Conservation (phyloP, 2,329 filamentous ascomycete genomes). For the Atkinsonella texensis region DNA sequence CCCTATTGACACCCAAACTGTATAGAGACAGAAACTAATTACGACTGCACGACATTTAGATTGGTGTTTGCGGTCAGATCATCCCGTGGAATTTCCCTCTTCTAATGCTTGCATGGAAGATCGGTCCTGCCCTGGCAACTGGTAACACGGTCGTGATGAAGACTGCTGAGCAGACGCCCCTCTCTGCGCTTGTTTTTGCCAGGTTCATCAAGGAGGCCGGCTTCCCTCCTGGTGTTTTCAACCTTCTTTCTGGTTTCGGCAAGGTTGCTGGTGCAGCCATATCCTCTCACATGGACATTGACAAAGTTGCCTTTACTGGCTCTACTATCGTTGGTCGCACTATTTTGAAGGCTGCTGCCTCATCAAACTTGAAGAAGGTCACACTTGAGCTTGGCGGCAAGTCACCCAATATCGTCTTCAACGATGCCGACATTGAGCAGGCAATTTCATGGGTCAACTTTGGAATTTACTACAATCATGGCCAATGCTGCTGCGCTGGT, state of each 20-base stretch:
- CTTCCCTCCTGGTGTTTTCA: slow-evolving; percentile 66
- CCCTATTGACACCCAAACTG: background rate
- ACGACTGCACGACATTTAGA: slow-evolving; percentile 14
- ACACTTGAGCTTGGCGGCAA: slow-evolving; percentile 72
- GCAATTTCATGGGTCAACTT: slow-evolving; percentile 70
- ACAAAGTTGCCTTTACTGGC: slow-evolving; percentile 77
- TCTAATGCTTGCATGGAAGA: slow-evolving; percentile 76
- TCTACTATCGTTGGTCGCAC: slow-evolving; percentile 60
- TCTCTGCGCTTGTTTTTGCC: slow-evolving; percentile 54
- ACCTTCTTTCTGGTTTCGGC: slow-evolving; percentile 68
- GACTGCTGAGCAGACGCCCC: slow-evolving; percentile 65
- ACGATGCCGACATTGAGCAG: slow-evolving; percentile 66
- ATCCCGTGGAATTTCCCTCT: slow-evolving; percentile 86
- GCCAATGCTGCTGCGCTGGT: slow-evolving; percentile 60
- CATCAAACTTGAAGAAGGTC: slow-evolving; percentile 72
- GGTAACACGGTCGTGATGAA: slow-evolving; percentile 65
- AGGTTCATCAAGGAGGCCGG: slow-evolving; percentile 61
- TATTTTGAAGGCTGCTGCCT: slow-evolving; percentile 71
- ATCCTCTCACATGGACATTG: slow-evolving; percentile 63
- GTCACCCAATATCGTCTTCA: slow-evolving; percentile 70
- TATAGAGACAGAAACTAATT: background rate
- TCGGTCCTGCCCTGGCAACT: slow-evolving; percentile 58
- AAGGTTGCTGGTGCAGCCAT: slow-evolving; percentile 68
- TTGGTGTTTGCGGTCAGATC: slow-evolving; percentile 75
- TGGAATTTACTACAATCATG: slow-evolving; percentile 54